Evolutionary conservation across 441 rosid genomes (phyloP), one percentile per base, ranked within the genome.

Genomic region (Sinapis alba): DNA sequence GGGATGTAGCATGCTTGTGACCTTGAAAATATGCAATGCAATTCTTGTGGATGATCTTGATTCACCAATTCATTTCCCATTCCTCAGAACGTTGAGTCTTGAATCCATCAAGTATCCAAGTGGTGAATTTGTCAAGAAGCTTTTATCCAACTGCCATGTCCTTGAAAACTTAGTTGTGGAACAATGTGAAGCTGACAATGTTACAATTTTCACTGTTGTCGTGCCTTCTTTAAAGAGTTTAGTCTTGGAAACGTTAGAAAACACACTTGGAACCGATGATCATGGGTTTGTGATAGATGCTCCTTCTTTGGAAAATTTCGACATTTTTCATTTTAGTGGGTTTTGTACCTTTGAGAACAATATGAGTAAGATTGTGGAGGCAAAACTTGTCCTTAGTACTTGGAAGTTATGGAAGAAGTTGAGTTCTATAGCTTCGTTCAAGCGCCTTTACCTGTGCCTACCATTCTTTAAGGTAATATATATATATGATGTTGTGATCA

Each of bases 91-190:
- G 0, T 12, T 47, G 32, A 20, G 10, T 2, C 75, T 71, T 61
- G 0, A 4, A 1, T 71, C 43, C 5, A 15, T 71, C 6, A 47
- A 47, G 61, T 71, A 60, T 58, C 45, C 61, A 12, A 1, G 68
- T 72, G 75, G 24, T 72, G 61, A 62, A 62, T 62, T 62, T 34
- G 24, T 69, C 11, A 2, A 41, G 2, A 63, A 18, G 11, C 10
- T 76, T 5, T 23, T 63, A 27, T 69, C 75, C 0, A 27, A 6
- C 9, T 76, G 75, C 19, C 71, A 41, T 62, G 69, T 69, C 34
- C 75, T 69, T n/a, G 71, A 76, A 41, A 0, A 4, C 64, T 56
- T 69, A 41, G n/a, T 3, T n/a, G 50, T 76, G 4, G 11, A 38
- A 0, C 64, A 41, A 38, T 32, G 59, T 15, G 6, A 6, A 0